Evolutionary conservation across 164 flowering plant species (phyloP).

Genomic region (Amborella trichopoda): DNA sequence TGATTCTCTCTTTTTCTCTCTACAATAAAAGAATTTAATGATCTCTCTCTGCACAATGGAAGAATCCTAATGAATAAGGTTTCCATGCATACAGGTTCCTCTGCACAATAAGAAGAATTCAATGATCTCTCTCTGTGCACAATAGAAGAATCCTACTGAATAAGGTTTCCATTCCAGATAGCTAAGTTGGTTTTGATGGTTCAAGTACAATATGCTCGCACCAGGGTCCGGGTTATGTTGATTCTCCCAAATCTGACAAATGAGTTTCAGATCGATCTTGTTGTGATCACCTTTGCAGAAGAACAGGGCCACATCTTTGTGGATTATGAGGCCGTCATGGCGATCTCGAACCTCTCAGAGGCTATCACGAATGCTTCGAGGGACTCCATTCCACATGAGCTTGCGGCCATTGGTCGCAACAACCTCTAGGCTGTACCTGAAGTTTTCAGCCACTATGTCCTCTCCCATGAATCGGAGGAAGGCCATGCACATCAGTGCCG

Average conservation of each 20-base stretch:
- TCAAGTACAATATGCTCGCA: conserved; percentile 35
- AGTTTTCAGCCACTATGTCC: conserved; percentile 37
- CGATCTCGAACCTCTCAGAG: conserved; percentile 49
- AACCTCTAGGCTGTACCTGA: conserved; percentile 43
- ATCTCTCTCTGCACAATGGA: no score
- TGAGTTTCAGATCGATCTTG: conserved; percentile 45
- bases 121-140: no score
- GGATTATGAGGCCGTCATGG: conserved; percentile 52
- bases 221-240: conserved; percentile 35
- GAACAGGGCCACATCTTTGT: conserved; percentile 46
- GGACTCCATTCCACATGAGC: conserved; percentile 49
- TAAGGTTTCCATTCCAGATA: no score
- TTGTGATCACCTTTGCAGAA: conserved; percentile 52
- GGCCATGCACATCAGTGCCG: conserved; percentile 66
- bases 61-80: no score
- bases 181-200: no score
- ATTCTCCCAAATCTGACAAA: conserved; percentile 56
- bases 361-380: conserved; percentile 53
- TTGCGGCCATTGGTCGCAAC: conserved; percentile 49
- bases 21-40: no score
- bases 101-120: no score
- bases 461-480: conserved; percentile 68
- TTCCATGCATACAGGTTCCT: no score
- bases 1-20: no score
- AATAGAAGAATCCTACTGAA: no score